Base-by-base conservation (phyloP, 768 basidiomycete genomes). In the Termitomyces sp. region DNA sequence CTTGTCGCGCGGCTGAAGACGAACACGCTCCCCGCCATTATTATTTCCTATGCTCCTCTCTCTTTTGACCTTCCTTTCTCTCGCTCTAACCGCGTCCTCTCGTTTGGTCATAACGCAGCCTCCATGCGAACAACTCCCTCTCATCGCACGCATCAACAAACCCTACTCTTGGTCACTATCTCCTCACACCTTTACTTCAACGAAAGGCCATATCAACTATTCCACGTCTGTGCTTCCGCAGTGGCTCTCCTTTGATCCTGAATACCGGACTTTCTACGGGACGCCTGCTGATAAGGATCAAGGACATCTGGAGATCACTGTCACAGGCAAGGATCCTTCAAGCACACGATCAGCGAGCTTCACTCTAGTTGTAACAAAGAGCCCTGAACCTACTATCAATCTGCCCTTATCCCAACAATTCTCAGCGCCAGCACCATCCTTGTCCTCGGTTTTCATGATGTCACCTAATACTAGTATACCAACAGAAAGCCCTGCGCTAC, bases 201-300 rank as follows among this genome's bases (percentile, higher is more conserved):
- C 75, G 36, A 70, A 73, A 63, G 83, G 77, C 61, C 48, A 71
- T 49, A 63, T 83, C 7, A 71, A 67, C 24, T 91, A 89, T 69
- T 75, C 84, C 4, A 81, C 83, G 0, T 80, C 81, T 5, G 63
- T 74, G 28, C 77, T 95, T 18, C 94, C 94, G 4, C 55, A 69
- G 3, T 98, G 96, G 96, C 81, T 94, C 55, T 71, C 77, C 4
- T 96, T 96, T 70, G 83, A 95, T 71, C 71, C 83, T 22, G 59
- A 66, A 7, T 80, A 83, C 0, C 73, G 75, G 39, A 86, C 86
- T 0, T 88, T 98, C 61, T 70, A 74, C 56, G 96, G 96, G 7
- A 87, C 80, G 0, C 94, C 96, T 13, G 66, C 80, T 3, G 59
- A 76, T 8, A 63, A 73, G 18, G 91, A 95, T 70, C 81, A 86